Percentiles rank a stretch among this genome's conserved stretches.
phyloP scores from a whole-genome alignment of 139 green algal species.

The Diplosphaera chodatii region DNA sequence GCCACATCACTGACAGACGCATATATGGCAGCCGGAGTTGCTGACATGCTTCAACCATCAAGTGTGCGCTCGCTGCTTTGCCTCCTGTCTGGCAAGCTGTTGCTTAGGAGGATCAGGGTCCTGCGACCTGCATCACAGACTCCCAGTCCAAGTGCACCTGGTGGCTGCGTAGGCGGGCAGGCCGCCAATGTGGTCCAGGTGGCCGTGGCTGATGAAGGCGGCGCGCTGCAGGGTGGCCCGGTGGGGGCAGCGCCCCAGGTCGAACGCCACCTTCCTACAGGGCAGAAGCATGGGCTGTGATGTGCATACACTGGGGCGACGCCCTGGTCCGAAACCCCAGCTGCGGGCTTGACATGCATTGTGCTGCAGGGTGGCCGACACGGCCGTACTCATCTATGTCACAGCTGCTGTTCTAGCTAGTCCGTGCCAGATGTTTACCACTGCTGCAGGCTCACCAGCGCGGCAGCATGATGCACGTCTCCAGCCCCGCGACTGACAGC shows the following conservation, averaged over 20 bases:
- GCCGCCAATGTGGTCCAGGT: slow-evolving; percentile 73
- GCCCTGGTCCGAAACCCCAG: not conserved
- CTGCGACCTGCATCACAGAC: no score
- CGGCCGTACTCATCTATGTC: not conserved
- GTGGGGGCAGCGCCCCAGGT: slow-evolving; percentile 64
- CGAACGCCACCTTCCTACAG: slow-evolving; percentile 47
- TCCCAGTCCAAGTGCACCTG: no score
- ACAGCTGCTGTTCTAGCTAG: no score
- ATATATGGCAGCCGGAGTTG: no score
- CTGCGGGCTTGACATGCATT: no score
- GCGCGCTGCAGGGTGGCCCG: slow-evolving; percentile 41
- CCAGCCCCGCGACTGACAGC: not conserved
- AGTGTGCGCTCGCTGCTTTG: no score
- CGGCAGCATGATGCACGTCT: not conserved
- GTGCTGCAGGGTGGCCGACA: not conserved
- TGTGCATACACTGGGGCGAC: no score
- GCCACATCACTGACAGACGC: no score
- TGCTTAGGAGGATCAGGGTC: no score
- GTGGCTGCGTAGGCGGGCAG: slow-evolving; percentile 33
- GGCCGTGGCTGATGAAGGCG: slow-evolving; percentile 59
- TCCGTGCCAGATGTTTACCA: not conserved
- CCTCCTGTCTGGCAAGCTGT: no score
- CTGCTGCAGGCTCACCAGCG: not conserved
- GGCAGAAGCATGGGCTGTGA: no score
- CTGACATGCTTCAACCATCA: no score